Percentiles rank a stretch among this genome's conserved stretches.
Evolutionary conservation across 2,329 filamentous ascomycete genomes (phyloP).

Genomic region (Monilinia fructigena): DNA sequence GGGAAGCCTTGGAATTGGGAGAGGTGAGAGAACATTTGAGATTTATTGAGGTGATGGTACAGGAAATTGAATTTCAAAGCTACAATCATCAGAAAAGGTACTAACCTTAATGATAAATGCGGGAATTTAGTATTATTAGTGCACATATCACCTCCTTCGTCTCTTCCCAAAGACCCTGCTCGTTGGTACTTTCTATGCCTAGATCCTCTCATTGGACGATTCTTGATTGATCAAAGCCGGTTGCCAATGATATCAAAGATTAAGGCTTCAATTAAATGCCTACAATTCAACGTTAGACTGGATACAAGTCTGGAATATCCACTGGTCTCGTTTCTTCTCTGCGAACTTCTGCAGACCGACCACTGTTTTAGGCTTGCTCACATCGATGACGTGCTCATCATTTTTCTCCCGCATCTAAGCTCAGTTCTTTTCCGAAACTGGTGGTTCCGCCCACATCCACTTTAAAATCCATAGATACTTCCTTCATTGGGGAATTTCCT

Average conservation of each 20-base stretch:
- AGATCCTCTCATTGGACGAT: conserved; percentile 47
- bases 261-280: conserved; percentile 52
- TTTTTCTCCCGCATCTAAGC: conserved; percentile 52
- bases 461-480: conserved; percentile 44
- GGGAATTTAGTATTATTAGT: too few species aligned
- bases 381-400: conserved; percentile 53
- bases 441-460: conserved; percentile 48
- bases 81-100: too few species aligned
- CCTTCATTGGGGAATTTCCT: conserved; percentile 38
- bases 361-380: conserved; percentile 53
- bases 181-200: conserved; percentile 58
- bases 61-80: too few species aligned
- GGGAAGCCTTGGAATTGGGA: neutral
- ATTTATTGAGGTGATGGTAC: neutral
- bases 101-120: too few species aligned
- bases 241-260: conserved; percentile 54
- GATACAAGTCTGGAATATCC: conserved; percentile 59
- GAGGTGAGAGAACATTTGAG: neutral
- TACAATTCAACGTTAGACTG: conserved; percentile 56
- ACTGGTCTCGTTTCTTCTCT: conserved; percentile 54
- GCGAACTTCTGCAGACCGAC: conserved; percentile 55
- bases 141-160: conserved; percentile 21
- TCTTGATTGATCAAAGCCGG: conserved; percentile 54
- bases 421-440: conserved; percentile 46
- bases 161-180: conserved; percentile 52